A percentile compares a stretch with the other conserved stretches of the same genome.
Conservation (phyloP, 2,329 filamentous ascomycete species). For the Thelonectria discophora region DNA sequence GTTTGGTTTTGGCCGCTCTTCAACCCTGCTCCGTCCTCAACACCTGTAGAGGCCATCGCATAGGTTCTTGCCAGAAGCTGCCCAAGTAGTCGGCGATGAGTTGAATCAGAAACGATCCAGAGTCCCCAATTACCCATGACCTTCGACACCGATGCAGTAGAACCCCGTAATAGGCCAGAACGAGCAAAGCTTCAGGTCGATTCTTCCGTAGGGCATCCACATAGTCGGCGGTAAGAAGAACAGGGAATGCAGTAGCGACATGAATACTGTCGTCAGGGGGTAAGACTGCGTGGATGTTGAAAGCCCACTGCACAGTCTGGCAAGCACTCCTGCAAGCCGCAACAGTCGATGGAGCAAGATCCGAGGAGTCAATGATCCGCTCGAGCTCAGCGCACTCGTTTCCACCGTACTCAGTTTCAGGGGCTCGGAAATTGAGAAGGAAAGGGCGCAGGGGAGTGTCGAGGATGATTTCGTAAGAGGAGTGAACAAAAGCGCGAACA, state of each 20-base stretch:
- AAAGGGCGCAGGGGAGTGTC: slow-evolving; percentile 46
- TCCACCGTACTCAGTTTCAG: slow-evolving; percentile 28
- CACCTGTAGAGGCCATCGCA: slow-evolving; percentile 48
- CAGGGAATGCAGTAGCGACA: slow-evolving; percentile 46
- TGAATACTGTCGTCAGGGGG: slow-evolving; percentile 38
- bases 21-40: slow-evolving; percentile 41
- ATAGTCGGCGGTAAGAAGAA: slow-evolving; percentile 46
- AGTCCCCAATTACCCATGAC: slow-evolving; percentile 52
- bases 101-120: slow-evolving; percentile 44
- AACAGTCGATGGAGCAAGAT: slow-evolving; percentile 41
- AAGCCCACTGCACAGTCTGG: slow-evolving; percentile 46
- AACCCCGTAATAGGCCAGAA: slow-evolving; percentile 60
- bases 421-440: slow-evolving; percentile 34
- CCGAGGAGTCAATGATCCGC: slow-evolving; percentile 45
- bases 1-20: neutral
- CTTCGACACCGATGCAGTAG: slow-evolving; percentile 53
- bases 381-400: slow-evolving; percentile 41
- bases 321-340: slow-evolving; percentile 45
- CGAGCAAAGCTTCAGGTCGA: slow-evolving; percentile 54
- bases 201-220: slow-evolving; percentile 47
- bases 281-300: slow-evolving; percentile 44
- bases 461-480: slow-evolving; percentile 48
- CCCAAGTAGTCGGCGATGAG: slow-evolving; percentile 47
- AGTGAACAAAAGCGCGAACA: slow-evolving; percentile 49
- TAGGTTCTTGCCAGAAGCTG: slow-evolving; percentile 45